phyloP scores from a whole-genome alignment of 1,139 yeast genomes.

The Candida buenavistaensis region DNA sequence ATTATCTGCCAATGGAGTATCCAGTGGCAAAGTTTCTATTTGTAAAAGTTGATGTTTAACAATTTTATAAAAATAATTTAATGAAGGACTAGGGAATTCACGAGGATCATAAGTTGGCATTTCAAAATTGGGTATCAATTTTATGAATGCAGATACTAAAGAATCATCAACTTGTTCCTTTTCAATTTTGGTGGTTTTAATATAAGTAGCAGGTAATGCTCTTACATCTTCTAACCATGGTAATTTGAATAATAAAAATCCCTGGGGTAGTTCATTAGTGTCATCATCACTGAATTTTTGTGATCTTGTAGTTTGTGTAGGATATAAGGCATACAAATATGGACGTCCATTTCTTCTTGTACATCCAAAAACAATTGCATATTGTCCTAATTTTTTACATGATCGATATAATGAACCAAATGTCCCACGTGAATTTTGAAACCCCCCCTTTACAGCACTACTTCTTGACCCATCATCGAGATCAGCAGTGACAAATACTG shows the following conservation, averaged over 20 bases:
- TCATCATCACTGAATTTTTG: constrained; percentile 9
- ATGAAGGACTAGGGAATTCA: too few species aligned
- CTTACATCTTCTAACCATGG: constrained; percentile 70
- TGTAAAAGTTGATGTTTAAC: too few species aligned
- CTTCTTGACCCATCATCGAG: constrained; percentile 30
- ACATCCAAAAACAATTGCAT: constrained; percentile 76
- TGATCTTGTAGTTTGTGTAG: constrained; percentile 39
- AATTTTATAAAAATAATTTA: too few species aligned
- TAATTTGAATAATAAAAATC: constrained; percentile 57
- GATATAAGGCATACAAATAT: constrained; percentile 56
- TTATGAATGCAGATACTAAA: constrained; percentile 18
- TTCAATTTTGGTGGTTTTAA: constrained; percentile 15
- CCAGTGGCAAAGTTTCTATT: too few species aligned
- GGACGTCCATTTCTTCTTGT: constrained; percentile 58
- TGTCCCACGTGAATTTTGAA: constrained; percentile 63
- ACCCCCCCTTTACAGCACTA: constrained; percentile 31
- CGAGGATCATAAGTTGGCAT: too few species aligned
- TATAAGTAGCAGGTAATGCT: constrained; percentile 36
- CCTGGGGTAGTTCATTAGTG: constrained; percentile 48
- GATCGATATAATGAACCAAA: constrained; percentile 68
- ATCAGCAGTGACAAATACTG: constrained; percentile 59
- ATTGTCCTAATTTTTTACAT: constrained; percentile 50
- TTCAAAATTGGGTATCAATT: constrained; percentile 18
- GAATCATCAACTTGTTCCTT: constrained; percentile 14
- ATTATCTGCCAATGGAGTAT: too few species aligned